Base-by-base conservation (phyloP, 2,329 filamentous ascomycete genomes). In the Lasiodiplodia gonubiensis region DNA sequence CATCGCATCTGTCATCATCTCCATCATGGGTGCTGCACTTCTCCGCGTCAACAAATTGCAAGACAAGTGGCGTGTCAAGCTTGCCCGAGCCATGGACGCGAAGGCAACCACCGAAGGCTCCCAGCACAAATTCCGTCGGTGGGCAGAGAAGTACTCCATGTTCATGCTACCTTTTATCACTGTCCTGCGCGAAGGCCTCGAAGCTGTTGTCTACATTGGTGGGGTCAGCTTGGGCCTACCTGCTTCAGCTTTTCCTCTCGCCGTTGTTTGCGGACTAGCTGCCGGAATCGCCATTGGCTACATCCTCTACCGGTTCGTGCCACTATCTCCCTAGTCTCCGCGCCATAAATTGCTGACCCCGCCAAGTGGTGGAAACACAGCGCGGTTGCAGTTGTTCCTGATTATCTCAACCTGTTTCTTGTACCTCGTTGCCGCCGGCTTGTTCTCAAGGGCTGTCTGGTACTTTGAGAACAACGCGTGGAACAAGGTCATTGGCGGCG, bases 161-260 rank as follows among this genome's bases (percentile, higher is more conserved):
- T 95, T 96, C 77, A 79, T 92, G 57, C 81, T 97, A 66, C 93
- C 93, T 0, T 96, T 97, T 79, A 85, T 97, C 76, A 97, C 93
- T 0, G 90, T 95, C 18, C 80, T 97, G 18, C 85, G 93, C 37
- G 93, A 97, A 77, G 93, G 93, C 2, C 86, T 97, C 33, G 93
- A 97, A 77, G 92, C 91, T 0, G 89, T 97, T 35, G 86, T 97
- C 35, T 97, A 96, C 77, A 88, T 96, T 64, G 92, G 92, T 18
- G 93, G 93, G 23, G 92, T 97, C 4, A 90, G 90, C 2, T 88
- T 97, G 64, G 87, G 89, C 1, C 83, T 91, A 2, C 92, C 92
- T 0, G 92, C 92, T 2, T 87, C 86, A 4, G 85, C 93, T 0
- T 91, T 97, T 61, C 93, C 93, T 2, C 80, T 97, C 3, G 88